Base-by-base conservation (phyloP, 495 filamentous ascomycete species). In the Poronia punctata region DNA sequence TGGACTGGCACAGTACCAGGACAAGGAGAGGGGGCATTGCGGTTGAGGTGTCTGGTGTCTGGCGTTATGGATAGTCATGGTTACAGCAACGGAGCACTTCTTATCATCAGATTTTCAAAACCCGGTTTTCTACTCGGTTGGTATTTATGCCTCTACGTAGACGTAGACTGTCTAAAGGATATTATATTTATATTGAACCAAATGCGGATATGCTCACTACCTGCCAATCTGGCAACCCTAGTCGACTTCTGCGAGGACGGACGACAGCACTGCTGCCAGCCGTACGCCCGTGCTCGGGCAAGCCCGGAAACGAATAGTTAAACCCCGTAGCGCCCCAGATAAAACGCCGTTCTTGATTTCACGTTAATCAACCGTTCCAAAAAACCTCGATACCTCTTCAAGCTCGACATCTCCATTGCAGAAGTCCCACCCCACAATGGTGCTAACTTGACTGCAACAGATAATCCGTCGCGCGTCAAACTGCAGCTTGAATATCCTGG, bases 381-480 rank as follows among this genome's bases (percentile, higher is more conserved):
- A 96, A 57, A 94, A 95, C 25, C 74, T 78, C 38, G 78, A 78
- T 2, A 85, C 86, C 54, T 85, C 81, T 38, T 88, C 78, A 31
- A 98, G 79, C 46, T 88, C 79, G 51, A 76, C 65, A 38, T 98
- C 92, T n/a, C 76, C 84, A 49, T 84, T 84, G 35, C 88, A 90
- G 71, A 95, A 98, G 65, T 98, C 92, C 92, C 92, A 98, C 3
- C 89, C 92, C 3, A 97, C 86, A 45, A 98, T 97, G 35, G 82
- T 79, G 21, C 80, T 83, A 41, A 92, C 84, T 53, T 95, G 88
- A 33, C 82, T 86, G 49, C 90, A 94, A 63, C 88, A 95, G 38
- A 98, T 84, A 58, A 98, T 94, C 56, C 89, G 81, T 31, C 90
- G 74, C 0, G 88, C 82, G 54, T 98, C 92, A 52, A 96, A 98